Percentiles rank a stretch among this genome's conserved stretches.
Conservation (phyloP, 495 filamentous ascomycete species). For the Penicillium desertorum region DNA sequence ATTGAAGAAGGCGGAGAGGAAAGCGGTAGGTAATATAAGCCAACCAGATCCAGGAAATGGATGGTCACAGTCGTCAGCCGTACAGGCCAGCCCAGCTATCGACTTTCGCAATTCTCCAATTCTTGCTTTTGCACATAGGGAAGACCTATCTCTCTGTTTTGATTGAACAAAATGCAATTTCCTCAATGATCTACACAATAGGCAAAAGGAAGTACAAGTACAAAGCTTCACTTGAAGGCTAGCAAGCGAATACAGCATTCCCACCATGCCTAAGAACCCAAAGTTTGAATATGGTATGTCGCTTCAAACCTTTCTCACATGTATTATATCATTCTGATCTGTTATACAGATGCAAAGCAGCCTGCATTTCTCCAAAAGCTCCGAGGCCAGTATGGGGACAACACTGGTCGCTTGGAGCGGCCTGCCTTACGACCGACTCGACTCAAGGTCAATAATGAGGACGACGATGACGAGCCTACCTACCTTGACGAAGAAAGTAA, state of each 20-base stretch:
- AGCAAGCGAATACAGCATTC: conserved; percentile 11
- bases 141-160: neutral
- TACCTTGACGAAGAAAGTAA: conserved; percentile 52
- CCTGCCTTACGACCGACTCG: conserved; percentile 43
- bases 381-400: conserved; percentile 41
- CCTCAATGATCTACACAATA: neutral
- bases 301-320: neutral
- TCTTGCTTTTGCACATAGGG: neutral
- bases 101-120: neutral
- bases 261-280: conserved; percentile 46
- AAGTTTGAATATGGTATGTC: conserved; percentile 51
- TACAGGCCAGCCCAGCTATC: neutral
- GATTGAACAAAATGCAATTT: neutral
- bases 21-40: neutral
- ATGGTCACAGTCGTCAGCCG: neutral
- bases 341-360: conserved; percentile 40
- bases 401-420: conserved; percentile 41
- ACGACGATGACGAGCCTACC: conserved; percentile 49
- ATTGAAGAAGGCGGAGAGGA: neutral
- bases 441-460: conserved; percentile 33
- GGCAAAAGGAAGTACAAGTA: conserved; percentile 3
- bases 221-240: conserved; percentile 18
- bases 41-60: neutral
- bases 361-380: conserved; percentile 51
- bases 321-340: neutral